Evolutionary conservation across 345 rosid genomes (phyloP), one percentile per base, ranked within the genome.

Genomic region (Melaleuca alternifolia): DNA sequence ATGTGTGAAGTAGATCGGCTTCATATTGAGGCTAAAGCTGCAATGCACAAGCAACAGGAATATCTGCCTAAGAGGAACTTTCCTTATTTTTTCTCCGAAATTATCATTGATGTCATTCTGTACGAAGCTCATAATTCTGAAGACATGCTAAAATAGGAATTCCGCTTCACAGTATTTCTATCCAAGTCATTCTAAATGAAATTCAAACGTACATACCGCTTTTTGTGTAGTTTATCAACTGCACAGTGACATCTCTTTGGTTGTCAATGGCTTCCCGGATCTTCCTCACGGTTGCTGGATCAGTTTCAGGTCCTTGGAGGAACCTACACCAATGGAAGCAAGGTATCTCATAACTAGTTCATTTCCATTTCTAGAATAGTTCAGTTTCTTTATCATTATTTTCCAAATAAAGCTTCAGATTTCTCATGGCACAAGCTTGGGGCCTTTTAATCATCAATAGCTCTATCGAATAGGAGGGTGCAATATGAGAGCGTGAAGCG

Each of bases 281-380:
- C 89, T 97, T 95, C 92, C 91, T 95, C 75, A 97, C 99, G 11
- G 99, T 96, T 7, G 95, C 92, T 33, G 93, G 96, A 93, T 97
- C 97, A 86, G 99, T 97, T 92, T 97, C 99, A 77, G 99, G 98
- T 53, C 99, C 99, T 91, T 97, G 99, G 50, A 97, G 93, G 88
- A 97, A 97, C 93, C 99, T 96, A 82, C 23, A 84, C 56, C 53
- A 51, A 79, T 84, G 51, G 21, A 81, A 87, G 61, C 83, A 85
- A 52, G 26, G 44, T 24, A 10, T 12, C 46, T 84, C 82, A 57
- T 33, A 84, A 83, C 21, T 84, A 37, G 26, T 10, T 71, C 81
- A 37, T 71, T 71, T 37, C 23, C 81, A 71, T 71, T 41, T 37
- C 81, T 33, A 71, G 26, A 20, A 37, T 20, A 18, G 48, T 20